phyloP scores from a whole-genome alignment of 2,329 filamentous ascomycete genomes.

The Claviceps cyperi region DNA sequence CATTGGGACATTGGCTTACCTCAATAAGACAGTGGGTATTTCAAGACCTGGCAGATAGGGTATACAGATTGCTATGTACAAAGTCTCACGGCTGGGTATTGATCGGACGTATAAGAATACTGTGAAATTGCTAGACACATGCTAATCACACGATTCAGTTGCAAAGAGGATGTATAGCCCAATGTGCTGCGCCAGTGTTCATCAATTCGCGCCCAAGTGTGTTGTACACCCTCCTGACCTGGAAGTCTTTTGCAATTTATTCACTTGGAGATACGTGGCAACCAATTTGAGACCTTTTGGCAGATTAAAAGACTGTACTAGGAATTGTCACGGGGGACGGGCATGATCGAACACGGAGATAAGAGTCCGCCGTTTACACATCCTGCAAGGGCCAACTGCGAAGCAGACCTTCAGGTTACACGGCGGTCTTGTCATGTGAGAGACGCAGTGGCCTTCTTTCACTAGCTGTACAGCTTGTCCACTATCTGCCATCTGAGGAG shows the following conservation, averaged over 20 bases:
- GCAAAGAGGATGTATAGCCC: conserved; percentile 9
- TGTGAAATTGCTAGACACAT: too few relatives aligned
- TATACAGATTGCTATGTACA: conserved; percentile 13
- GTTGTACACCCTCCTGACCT: conserved; percentile 7
- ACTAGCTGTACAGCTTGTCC: too few relatives aligned
- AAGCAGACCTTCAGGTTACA: conserved; percentile 6
- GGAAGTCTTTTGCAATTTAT: conserved; percentile 9
- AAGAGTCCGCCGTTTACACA: neutral
- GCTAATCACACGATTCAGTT: too few relatives aligned
- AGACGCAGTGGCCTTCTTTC: neutral
- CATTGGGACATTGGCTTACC: conserved; percentile 15
- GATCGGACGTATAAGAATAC: neutral
- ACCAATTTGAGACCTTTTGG: conserved; percentile 12
- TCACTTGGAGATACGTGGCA: conserved; percentile 15
- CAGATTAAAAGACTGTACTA: conserved; percentile 12
- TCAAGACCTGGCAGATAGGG: conserved; percentile 9
- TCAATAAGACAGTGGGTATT: conserved; percentile 11
- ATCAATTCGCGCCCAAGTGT: conserved; percentile 10
- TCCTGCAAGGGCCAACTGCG: conserved; percentile 6
- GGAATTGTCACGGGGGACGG: conserved; percentile 10
- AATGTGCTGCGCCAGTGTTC: conserved; percentile 14
- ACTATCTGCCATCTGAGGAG: neutral
- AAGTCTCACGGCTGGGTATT: conserved; percentile 7
- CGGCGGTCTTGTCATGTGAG: conserved; percentile 1
- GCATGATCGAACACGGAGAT: neutral